Conservation (phyloP, 768 basidiomycete genomes). For the Mycena galopus region DNA sequence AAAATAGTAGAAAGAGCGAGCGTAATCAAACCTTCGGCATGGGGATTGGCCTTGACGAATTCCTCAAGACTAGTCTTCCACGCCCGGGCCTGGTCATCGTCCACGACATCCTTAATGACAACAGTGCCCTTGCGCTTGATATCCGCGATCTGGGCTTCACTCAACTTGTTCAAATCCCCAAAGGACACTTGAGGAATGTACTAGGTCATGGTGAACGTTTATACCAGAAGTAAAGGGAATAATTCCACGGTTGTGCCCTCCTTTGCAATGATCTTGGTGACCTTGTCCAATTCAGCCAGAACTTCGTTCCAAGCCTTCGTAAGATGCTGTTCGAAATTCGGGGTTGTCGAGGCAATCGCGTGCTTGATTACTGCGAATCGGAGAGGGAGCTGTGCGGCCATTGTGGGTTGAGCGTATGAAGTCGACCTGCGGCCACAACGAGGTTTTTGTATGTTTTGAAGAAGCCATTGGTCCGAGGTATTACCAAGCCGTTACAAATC, state of each 20-base stretch:
- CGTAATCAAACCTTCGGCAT: slow-evolving; percentile 53
- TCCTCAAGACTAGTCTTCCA: slow-evolving; percentile 67
- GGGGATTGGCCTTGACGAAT: slow-evolving; percentile 64
- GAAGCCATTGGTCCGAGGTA: slow-evolving; percentile 5
- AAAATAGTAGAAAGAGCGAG: not conserved
- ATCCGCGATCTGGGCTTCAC: slow-evolving; percentile 51
- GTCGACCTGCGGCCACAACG: slow-evolving; percentile 21
- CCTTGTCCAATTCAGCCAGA: slow-evolving; percentile 54
- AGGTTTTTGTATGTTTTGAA: not conserved
- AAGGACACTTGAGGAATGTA: slow-evolving; percentile 67
- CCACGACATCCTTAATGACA: slow-evolving; percentile 65
- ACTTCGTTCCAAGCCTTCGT: slow-evolving; percentile 65
- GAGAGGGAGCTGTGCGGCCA: slow-evolving; percentile 21
- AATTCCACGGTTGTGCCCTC: slow-evolving; percentile 55
- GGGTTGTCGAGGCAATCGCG: slow-evolving; percentile 38
- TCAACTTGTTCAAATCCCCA: slow-evolving; percentile 57
- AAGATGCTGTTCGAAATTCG: slow-evolving; percentile 55
- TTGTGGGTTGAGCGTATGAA: slow-evolving; percentile 6
- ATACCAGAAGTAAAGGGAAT: not conserved
- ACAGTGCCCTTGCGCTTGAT: slow-evolving; percentile 65
- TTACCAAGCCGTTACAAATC: slow-evolving; percentile 8
- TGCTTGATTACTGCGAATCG: slow-evolving; percentile 29
- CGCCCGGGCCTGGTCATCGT: slow-evolving; percentile 55
- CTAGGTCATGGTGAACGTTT: slow-evolving; percentile 41
- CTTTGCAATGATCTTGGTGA: slow-evolving; percentile 53